Evolutionary conservation across 192 early-diverging fungal genomes (phyloP), one percentile per base, ranked within the genome.

Genomic region (Chytriomyces sp.): DNA sequence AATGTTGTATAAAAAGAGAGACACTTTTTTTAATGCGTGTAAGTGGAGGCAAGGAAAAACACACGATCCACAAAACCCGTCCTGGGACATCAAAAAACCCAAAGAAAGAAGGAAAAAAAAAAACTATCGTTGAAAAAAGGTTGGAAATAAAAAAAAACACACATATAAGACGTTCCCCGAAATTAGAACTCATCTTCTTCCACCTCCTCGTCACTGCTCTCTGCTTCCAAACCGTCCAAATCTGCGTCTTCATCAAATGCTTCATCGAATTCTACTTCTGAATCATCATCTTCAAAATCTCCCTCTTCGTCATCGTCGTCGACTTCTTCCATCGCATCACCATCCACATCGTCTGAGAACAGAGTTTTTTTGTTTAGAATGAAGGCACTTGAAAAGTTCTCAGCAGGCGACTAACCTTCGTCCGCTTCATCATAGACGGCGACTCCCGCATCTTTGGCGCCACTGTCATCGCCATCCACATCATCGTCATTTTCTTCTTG

Each of bases 361-460:
- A n/a, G n/a, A n/a, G n/a, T n/a, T n/a, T n/a, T n/a, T n/a, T n/a
- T n/a, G n/a, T n/a, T n/a, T n/a, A n/a, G n/a, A n/a, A n/a, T n/a
- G n/a, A n/a, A n/a, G n/a, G n/a, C n/a, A n/a, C n/a, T n/a, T n/a
- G n/a, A n/a, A n/a, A n/a, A n/a, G n/a, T n/a, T n/a, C n/a, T n/a
- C n/a, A 60, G 20, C 70, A 53, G 26, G n/a, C 3, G 62, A 67
- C 7, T 49, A 71, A 45, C 63, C 65, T 53, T 82, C 77, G 23
- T 23, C 65, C 60, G 64, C 84, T 23, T 80, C 81, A 57, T 87
- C 82, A 64, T 81, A 83, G 18, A 81, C 79, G 43, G 70, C 69
- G 48, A 81, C 59, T 44, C 24, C 63, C 13, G 74, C 77, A 49
- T 67, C 68, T 0, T 63, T 79, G 50, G 60, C 66, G 5, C 70